Conservation (phyloP, 2,329 filamentous ascomycete species). For the Metarhizium guizhouense region DNA sequence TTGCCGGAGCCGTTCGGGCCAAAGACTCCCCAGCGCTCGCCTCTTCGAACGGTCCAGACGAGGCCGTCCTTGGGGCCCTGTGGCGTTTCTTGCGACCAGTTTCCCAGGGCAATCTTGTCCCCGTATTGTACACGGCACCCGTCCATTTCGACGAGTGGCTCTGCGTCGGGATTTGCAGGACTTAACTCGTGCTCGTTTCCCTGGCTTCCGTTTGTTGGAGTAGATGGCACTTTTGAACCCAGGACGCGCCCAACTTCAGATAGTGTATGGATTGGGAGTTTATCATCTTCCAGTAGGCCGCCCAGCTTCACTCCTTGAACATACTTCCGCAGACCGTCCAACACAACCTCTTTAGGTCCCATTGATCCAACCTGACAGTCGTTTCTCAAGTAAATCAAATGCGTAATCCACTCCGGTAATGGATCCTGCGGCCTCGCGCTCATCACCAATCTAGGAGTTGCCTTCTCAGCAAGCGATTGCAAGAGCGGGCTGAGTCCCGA, state of each 20-base stretch:
- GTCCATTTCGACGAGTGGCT: constrained; percentile 77
- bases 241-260: constrained; percentile 41
- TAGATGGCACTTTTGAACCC: constrained; percentile 11
- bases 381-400: constrained; percentile 64
- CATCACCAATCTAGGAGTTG: constrained; percentile 64
- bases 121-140: constrained; percentile 78
- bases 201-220: constrained; percentile 1
- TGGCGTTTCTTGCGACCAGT: constrained; percentile 58
- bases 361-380: constrained; percentile 56
- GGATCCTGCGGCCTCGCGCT: constrained; percentile 77
- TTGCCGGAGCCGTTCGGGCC: constrained; percentile 94
- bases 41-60: constrained; percentile 72
- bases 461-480: constrained; percentile 54
- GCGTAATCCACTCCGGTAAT: constrained; percentile 83
- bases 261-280: constrained; percentile 37
- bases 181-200: constrained; percentile 11
- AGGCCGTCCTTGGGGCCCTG: constrained; percentile 52
- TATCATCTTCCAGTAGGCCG: constrained; percentile 33
- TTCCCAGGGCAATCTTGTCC: constrained; percentile 66
- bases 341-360: constrained; percentile 55
- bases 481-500: constrained; percentile 63
- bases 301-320: constrained; percentile 37
- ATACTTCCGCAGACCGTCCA: constrained; percentile 43
- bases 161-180: constrained; percentile 33
- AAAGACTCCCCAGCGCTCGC: constrained; percentile 86